These are phyloP conservation scores for Microcyclosporella mali DNA, from an alignment of 2,329 filamentous ascomycete genomes.

Conservation along the genomic window DNA sequence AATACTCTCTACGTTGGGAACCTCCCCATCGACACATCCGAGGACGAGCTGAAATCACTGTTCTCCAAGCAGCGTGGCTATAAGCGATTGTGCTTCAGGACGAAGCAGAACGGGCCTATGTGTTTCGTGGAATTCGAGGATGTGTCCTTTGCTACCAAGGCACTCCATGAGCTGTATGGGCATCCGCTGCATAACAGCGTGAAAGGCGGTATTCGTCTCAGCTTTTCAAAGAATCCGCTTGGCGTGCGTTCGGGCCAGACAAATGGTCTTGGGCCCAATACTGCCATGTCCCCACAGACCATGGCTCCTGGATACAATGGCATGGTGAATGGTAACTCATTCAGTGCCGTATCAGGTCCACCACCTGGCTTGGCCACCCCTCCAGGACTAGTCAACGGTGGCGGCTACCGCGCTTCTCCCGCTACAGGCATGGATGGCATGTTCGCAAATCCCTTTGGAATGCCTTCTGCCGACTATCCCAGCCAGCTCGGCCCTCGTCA, in stretches of 20 bases:
- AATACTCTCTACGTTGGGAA: conserved; percentile 99
- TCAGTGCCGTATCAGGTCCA: conserved; percentile 54
- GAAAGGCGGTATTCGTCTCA: conserved; percentile 89
- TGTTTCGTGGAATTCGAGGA: conserved; percentile 99
- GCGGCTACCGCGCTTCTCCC: conserved; percentile 13
- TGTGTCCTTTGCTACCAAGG: conserved; percentile 83
- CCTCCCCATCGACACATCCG: conserved; percentile 81
- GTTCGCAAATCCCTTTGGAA: conserved; percentile 26
- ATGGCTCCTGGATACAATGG: conserved; percentile 52
- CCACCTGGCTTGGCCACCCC: conserved; percentile 75
- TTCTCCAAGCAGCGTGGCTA: conserved; percentile 93
- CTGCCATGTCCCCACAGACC: conserved; percentile 45
- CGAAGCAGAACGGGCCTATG: conserved; percentile 94
- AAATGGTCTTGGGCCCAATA: conserved; percentile 47
- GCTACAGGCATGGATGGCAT: conserved; percentile 22
- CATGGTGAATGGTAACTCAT: conserved; percentile 60
- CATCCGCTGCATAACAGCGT: conserved; percentile 80
- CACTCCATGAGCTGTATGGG: conserved; percentile 83
- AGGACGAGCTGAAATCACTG: conserved; percentile 89
- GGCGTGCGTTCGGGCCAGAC: conserved; percentile 73
- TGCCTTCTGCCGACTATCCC: conserved; percentile 17
- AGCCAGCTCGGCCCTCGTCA: conserved; percentile 20
- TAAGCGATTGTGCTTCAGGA: conserved; percentile 89
- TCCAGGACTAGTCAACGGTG: conserved; percentile 38
- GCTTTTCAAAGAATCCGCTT: conserved; percentile 95